Conservation (phyloP, 148 eudicot species). For the Cornus florida region DNA sequence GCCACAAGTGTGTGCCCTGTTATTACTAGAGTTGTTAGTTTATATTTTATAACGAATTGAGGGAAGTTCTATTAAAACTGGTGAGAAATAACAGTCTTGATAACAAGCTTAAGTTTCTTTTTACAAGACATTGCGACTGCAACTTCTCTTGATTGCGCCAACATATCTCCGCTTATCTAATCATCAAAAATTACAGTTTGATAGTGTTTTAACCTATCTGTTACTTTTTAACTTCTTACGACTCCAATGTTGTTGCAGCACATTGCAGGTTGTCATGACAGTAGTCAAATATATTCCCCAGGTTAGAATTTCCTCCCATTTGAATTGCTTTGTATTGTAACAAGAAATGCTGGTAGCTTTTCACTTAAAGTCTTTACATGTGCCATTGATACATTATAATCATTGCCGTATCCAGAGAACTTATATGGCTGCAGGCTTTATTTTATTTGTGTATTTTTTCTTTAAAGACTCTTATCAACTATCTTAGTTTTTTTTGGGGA, state of each 20-base stretch:
- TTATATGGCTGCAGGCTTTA: neutral
- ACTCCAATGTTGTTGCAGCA: constrained; percentile 48
- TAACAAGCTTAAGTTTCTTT: constrained; percentile 2
- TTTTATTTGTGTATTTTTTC: neutral
- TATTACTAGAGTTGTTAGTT: neutral
- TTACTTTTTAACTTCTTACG: neutral
- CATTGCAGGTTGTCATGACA: constrained; percentile 81
- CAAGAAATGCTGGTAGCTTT: neutral
- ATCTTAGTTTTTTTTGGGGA: neutral
- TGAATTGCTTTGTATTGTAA: neutral
- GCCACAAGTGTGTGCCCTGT: neutral
- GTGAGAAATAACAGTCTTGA: neutral
- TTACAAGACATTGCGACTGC: neutral
- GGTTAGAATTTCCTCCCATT: constrained; percentile 35
- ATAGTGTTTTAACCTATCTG: neutral
- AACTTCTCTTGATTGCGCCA: neutral
- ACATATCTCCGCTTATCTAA: neutral
- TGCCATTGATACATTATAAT: neutral
- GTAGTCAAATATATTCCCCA: constrained; percentile 91
- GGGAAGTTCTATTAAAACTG: neutral
- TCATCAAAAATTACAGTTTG: neutral
- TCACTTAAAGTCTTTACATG: neutral
- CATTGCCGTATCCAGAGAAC: neutral
- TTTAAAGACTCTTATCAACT: too few relatives aligned
- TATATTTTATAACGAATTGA: neutral